These are phyloP conservation scores for Citrus sinensis DNA, from an alignment of 345 rosid species.

Conservation along the genomic window DNA sequence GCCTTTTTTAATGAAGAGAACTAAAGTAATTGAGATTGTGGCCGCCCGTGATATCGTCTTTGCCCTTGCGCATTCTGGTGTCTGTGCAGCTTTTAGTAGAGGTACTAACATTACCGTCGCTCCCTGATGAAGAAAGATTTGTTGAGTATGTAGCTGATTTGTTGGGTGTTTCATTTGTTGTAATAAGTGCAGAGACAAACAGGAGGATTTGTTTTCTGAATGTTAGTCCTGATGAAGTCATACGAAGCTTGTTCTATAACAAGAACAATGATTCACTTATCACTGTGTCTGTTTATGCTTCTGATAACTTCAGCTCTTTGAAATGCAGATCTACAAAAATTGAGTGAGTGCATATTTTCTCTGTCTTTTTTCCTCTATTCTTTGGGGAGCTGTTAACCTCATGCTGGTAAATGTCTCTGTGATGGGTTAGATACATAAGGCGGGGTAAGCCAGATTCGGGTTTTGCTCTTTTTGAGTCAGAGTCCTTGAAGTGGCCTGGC, in stretches of 20 bases:
- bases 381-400: background rate
- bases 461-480: constrained; percentile 91
- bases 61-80: constrained; percentile 96
- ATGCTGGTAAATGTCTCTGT: background rate
- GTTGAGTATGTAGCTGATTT: background rate
- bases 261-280: constrained; percentile 97
- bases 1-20: constrained; percentile 85
- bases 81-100: constrained; percentile 89
- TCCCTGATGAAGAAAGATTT: background rate
- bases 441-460: constrained; percentile 96
- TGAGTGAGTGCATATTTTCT: constrained; percentile 49
- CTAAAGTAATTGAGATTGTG: constrained; percentile 90
- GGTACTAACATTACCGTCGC: constrained; percentile 31
- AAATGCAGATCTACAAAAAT: constrained; percentile 95
- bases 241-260: constrained; percentile 83
- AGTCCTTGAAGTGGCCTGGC: constrained; percentile 98
- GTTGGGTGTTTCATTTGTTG: background rate
- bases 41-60: constrained; percentile 93
- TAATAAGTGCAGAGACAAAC: constrained; percentile 62
- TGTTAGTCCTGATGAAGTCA: constrained; percentile 91
- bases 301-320: constrained; percentile 90
- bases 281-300: constrained; percentile 94
- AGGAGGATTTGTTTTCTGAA: constrained; percentile 81
- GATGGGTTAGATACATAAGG: constrained; percentile 64
- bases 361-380: background rate